phyloP scores from a whole-genome alignment of 768 basidiomycete genomes.

The Mycena alexandri region DNA sequence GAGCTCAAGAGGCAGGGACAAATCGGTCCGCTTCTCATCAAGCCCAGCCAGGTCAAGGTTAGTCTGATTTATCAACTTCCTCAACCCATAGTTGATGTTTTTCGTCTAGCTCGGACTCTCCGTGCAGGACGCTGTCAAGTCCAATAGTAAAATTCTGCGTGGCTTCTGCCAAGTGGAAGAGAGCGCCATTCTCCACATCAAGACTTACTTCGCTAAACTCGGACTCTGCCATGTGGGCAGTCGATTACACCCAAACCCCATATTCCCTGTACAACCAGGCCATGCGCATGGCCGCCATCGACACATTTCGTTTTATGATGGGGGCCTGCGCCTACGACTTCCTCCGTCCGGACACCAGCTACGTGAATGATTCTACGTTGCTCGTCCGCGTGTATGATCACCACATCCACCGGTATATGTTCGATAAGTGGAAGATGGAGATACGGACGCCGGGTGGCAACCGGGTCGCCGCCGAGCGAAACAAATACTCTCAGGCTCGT shows the following conservation, averaged over 20 bases:
- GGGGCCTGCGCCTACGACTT: constrained; percentile 22
- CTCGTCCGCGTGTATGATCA: constrained; percentile 25
- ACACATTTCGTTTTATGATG: constrained; percentile 19
- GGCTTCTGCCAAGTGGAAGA: constrained; percentile 24
- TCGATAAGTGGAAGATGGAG: constrained; percentile 17
- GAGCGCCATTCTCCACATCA: constrained; percentile 11
- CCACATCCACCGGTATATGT: constrained; percentile 23
- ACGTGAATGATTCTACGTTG: constrained; percentile 11
- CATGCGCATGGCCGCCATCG: constrained; percentile 29
- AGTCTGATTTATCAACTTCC: neutral
- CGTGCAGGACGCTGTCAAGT: neutral
- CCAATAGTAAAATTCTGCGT: constrained; percentile 2
- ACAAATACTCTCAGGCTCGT: constrained; percentile 6
- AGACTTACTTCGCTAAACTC: constrained; percentile 22
- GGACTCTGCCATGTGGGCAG: constrained; percentile 19
- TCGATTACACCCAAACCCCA: constrained; percentile 21
- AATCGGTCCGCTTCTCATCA: neutral
- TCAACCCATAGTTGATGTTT: neutral
- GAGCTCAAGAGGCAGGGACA: constrained; percentile 10
- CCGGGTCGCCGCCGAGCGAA: neutral
- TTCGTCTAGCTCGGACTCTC: constrained; percentile 10
- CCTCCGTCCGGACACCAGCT: constrained; percentile 16
- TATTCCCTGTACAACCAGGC: constrained; percentile 26
- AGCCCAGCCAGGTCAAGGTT: constrained; percentile 24
- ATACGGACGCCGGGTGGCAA: constrained; percentile 20